phyloP scores from a whole-genome alignment of 441 rosid genomes.

The Isatis lusitanica region DNA sequence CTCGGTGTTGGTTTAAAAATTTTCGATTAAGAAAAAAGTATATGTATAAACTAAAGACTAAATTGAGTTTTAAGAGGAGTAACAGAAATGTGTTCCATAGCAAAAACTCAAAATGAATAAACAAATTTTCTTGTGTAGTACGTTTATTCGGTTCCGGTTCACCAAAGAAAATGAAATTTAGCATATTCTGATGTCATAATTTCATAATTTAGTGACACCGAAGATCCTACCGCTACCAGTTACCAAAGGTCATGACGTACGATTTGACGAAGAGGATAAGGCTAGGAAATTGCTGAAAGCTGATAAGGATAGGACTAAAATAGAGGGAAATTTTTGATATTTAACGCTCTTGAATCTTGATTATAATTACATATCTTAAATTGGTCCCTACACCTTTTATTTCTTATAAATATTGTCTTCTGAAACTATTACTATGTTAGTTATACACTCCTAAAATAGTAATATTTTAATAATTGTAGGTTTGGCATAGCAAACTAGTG shows the following conservation, averaged over 20 bases:
- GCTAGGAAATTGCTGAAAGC: too few species aligned
- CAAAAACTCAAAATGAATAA: not conserved
- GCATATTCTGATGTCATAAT: not conserved
- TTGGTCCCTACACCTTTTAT: conserved; percentile 26
- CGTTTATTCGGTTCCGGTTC: not conserved
- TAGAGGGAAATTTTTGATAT: not conserved
- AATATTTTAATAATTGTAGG: not conserved
- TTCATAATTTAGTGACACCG: not conserved
- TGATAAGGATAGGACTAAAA: not conserved
- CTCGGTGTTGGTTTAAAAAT: not conserved
- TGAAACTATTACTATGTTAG: not conserved
- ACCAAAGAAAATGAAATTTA: not conserved
- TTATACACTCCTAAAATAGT: not conserved
- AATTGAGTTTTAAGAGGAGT: not conserved
- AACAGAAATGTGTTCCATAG: not conserved
- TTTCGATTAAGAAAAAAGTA: not conserved
- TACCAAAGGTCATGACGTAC: conserved; percentile 1
- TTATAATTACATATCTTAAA: conserved; percentile 18
- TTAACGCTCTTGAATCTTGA: conserved; percentile 18
- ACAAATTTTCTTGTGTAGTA: not conserved
- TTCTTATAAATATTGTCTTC: not conserved
- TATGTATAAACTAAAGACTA: not conserved
- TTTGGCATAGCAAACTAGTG: not conserved
- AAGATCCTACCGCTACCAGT: not conserved
- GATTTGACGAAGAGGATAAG: conserved; percentile 20